phyloP scores from a whole-genome alignment of 768 basidiomycete genomes.

The Suillus discolor region DNA sequence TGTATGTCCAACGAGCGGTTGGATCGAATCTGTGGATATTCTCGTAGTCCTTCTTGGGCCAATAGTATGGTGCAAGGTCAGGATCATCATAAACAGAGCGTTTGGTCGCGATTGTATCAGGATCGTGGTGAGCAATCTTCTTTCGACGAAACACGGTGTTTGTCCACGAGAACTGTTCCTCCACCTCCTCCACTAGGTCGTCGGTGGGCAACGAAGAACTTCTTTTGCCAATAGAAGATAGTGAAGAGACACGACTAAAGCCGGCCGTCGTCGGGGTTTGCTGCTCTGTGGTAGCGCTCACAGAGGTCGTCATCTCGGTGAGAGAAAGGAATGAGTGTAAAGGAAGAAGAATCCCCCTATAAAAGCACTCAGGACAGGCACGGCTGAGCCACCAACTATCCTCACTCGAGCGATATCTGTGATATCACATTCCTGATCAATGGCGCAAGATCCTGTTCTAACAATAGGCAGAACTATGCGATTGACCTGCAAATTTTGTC shows the following conservation, averaged over 20 bases:
- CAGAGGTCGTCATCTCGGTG: neutral
- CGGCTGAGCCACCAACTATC: neutral
- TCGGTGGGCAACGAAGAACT: neutral
- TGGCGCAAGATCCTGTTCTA: neutral
- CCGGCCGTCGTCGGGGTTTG: neutral
- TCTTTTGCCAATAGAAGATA: constrained; percentile 6
- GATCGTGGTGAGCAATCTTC: constrained; percentile 13
- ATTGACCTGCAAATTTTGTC: neutral
- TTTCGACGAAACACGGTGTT: constrained; percentile 11
- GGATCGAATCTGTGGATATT: constrained; percentile 60
- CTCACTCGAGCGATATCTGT: neutral
- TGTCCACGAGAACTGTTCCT: constrained; percentile 12
- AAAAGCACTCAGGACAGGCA: neutral
- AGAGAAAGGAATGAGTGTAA: neutral
- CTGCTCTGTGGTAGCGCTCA: neutral
- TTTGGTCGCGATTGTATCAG: constrained; percentile 48
- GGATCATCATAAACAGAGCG: constrained; percentile 57
- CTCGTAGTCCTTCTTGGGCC: constrained; percentile 55
- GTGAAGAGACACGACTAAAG: neutral
- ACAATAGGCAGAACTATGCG: neutral
- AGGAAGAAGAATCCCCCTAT: neutral
- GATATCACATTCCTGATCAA: neutral
- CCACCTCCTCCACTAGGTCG: constrained; percentile 14
- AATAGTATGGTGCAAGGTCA: constrained; percentile 40
- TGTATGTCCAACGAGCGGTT: constrained; percentile 59